Conservation (phyloP, 1,284 basidiomycete genomes). For the Coniferiporia weirii region DNA sequence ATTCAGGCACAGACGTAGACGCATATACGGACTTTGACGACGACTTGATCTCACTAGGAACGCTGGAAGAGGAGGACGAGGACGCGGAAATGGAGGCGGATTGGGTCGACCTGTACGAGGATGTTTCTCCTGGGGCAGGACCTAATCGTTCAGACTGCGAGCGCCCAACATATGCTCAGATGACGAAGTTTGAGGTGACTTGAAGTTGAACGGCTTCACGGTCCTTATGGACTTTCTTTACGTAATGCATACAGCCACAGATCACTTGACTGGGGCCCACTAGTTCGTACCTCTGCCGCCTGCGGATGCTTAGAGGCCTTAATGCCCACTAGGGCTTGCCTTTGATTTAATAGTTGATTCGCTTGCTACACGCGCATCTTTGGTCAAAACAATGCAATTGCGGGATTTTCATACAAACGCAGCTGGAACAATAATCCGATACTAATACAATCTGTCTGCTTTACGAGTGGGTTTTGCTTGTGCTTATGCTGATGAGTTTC, state of each 20-base stretch:
- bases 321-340: no score
- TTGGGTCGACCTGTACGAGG: background rate
- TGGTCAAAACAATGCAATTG: no score
- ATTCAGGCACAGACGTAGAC: background rate
- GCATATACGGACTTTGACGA: no score
- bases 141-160: background rate
- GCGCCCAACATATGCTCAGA: constrained; percentile 13
- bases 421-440: no score
- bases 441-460: background rate
- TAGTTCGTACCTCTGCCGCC: no score
- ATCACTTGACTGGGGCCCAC: background rate
- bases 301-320: no score
- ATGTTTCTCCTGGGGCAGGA: background rate
- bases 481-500: background rate
- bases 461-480: background rate
- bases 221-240: background rate
- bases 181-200: constrained; percentile 11
- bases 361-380: no score
- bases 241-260: background rate
- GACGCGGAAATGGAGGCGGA: background rate
- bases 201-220: background rate
- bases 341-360: no score
- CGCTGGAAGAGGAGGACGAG: background rate
- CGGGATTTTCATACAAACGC: no score
- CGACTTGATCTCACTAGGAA: background rate